phyloP scores from a whole-genome alignment of 2,329 filamentous ascomycete species.

The Colletotrichum godetiae region DNA sequence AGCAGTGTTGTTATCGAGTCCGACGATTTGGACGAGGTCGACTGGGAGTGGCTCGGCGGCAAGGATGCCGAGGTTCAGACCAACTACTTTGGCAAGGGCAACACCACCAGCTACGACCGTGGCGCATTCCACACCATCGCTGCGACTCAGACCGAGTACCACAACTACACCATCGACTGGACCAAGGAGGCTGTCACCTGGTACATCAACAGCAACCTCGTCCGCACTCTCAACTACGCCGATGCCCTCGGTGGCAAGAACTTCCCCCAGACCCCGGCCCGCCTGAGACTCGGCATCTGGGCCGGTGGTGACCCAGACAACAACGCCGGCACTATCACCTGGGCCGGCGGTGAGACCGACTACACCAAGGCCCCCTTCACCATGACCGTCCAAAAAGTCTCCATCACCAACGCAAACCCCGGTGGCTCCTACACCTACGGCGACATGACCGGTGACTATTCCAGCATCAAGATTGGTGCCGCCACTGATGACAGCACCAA shows the following conservation, averaged over 20 bases:
- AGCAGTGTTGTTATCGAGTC: constrained; percentile 82
- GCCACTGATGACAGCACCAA: constrained; percentile 25
- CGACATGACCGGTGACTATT: constrained; percentile 40
- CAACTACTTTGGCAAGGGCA: constrained; percentile 84
- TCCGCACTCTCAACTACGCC: constrained; percentile 60
- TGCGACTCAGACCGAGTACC: constrained; percentile 46
- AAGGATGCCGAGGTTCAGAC: constrained; percentile 77
- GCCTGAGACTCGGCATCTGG: constrained; percentile 59
- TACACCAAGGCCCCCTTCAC: constrained; percentile 58
- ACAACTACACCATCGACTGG: constrained; percentile 70
- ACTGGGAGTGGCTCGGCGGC: constrained; percentile 85
- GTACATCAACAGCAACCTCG: constrained; percentile 66
- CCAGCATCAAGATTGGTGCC: constrained; percentile 39
- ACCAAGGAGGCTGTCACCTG: constrained; percentile 62
- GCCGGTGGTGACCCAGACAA: constrained; percentile 52
- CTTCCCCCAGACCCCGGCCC: constrained; percentile 70
- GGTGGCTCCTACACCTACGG: constrained; percentile 46
- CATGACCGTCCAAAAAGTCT: constrained; percentile 63
- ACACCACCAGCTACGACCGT: constrained; percentile 74
- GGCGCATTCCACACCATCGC: constrained; percentile 67
- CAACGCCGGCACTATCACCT: constrained; percentile 57
- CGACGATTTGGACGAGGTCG: constrained; percentile 83
- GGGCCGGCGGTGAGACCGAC: constrained; percentile 62
- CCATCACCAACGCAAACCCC: constrained; percentile 55
- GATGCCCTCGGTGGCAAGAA: constrained; percentile 60